phyloP scores from a whole-genome alignment of 345 rosid genomes.

The Populus tremula region DNA sequence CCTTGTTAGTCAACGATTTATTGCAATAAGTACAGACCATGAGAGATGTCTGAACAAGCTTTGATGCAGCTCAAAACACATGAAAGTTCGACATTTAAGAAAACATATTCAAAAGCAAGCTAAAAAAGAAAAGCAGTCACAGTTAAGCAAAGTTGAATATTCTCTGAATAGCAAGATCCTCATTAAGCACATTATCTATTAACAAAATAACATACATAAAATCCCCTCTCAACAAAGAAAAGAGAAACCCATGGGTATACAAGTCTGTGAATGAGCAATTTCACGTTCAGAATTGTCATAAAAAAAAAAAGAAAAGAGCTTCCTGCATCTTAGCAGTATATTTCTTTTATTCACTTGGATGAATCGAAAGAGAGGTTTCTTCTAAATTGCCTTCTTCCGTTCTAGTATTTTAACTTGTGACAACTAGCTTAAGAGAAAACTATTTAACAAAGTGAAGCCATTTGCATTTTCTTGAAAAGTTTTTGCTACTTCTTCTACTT shows the following conservation, averaged over 20 bases:
- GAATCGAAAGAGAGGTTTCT: too few relatives aligned
- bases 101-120: neutral
- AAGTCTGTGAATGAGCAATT: neutral
- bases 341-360: too few relatives aligned
- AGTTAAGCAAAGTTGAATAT: neutral
- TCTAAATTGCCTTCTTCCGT: too few relatives aligned
- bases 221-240: neutral
- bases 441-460: too few relatives aligned
- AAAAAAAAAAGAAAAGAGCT: too few relatives aligned
- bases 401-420: too few relatives aligned
- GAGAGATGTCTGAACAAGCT: neutral
- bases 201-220: neutral
- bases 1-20: conserved; percentile 12
- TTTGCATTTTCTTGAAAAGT: too few relatives aligned
- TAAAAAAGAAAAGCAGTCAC: neutral
- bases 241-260: neutral
- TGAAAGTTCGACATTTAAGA: neutral
- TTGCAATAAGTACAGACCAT: neutral
- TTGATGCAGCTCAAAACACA: neutral
- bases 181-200: neutral
- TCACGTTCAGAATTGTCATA: neutral
- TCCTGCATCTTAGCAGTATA: too few relatives aligned
- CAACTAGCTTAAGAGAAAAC: too few relatives aligned
- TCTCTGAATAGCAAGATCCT: neutral
- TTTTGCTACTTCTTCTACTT: too few relatives aligned